These are phyloP conservation scores for Penicillium psychrofluorescens DNA, from an alignment of 495 filamentous ascomycete genomes.

Conservation along the genomic window DNA sequence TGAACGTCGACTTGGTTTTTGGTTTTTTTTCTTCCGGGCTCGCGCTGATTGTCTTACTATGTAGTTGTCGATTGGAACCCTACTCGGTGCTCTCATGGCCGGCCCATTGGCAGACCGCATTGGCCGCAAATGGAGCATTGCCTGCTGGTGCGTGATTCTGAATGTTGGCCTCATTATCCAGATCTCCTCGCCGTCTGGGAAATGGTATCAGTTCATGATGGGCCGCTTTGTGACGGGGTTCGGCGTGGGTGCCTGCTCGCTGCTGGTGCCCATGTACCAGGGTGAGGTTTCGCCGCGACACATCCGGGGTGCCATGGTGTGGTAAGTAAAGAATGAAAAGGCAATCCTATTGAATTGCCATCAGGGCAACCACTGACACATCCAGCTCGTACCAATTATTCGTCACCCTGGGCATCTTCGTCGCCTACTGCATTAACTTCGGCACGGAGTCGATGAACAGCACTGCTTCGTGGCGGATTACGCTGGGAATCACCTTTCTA, in stretches of 20 bases:
- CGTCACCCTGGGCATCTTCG: slow-evolving; percentile 77
- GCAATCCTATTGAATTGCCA: neutral
- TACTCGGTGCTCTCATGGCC: slow-evolving; percentile 56
- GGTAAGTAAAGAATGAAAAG: slow-evolving; percentile 19
- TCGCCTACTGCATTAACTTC: slow-evolving; percentile 71
- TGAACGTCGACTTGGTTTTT: neutral
- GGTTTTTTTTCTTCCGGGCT: neutral
- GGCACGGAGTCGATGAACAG: slow-evolving; percentile 46
- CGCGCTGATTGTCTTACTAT: neutral
- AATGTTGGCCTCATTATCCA: slow-evolving; percentile 60
- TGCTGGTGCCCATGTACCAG: slow-evolving; percentile 64
- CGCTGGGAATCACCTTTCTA: slow-evolving; percentile 65
- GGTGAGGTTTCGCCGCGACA: slow-evolving; percentile 53
- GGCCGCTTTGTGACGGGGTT: slow-evolving; percentile 51
- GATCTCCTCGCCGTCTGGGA: slow-evolving; percentile 41
- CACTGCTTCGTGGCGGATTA: slow-evolving; percentile 63
- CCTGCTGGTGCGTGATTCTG: slow-evolving; percentile 49
- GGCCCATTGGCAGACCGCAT: slow-evolving; percentile 42
- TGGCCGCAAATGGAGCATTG: slow-evolving; percentile 43
- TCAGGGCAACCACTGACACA: no score
- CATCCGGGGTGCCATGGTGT: slow-evolving; percentile 59
- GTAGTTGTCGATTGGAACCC: slow-evolving; percentile 54
- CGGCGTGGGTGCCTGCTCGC: slow-evolving; percentile 60
- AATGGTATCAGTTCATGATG: slow-evolving; percentile 46
- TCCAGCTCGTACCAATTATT: slow-evolving; percentile 64